These are phyloP conservation scores for Russula lepida DNA, from an alignment of 768 basidiomycete species.

Conservation along the genomic window DNA sequence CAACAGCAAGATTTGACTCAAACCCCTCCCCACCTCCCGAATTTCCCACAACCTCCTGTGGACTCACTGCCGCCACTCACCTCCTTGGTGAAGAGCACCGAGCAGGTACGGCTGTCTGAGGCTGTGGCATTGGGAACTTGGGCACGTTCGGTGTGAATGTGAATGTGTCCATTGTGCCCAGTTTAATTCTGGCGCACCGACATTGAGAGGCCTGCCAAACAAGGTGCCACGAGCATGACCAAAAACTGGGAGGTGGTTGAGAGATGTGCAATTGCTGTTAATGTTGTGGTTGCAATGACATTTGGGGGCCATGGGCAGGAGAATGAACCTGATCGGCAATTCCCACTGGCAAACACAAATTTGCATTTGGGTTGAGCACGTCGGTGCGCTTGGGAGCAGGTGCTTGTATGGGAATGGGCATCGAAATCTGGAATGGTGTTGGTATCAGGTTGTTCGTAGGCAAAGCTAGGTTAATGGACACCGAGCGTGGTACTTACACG, in stretches of 20 bases:
- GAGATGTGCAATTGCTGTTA: not conserved
- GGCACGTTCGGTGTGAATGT: conserved; percentile 71
- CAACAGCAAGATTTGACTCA: too few species aligned
- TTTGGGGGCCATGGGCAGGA: conserved; percentile 25
- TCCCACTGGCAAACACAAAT: conserved; percentile 60
- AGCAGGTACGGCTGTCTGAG: conserved; percentile 24
- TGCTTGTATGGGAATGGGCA: conserved; percentile 13
- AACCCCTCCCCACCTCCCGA: too few species aligned
- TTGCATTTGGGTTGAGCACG: conserved; percentile 68
- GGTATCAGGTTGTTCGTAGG: not conserved
- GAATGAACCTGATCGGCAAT: conserved; percentile 31
- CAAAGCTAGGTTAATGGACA: not conserved
- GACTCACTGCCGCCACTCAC: too few species aligned
- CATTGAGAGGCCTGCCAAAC: conserved; percentile 65
- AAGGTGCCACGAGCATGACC: conserved; percentile 36
- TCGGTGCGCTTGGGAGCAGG: conserved; percentile 22
- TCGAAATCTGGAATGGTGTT: conserved; percentile 14
- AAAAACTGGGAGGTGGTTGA: not conserved
- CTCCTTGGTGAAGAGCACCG: conserved; percentile 34
- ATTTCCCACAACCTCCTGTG: too few species aligned
- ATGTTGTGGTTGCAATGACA: conserved; percentile 29
- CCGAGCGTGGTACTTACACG: not conserved
- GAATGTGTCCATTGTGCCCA: conserved; percentile 59
- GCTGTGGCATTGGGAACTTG: conserved; percentile 38
- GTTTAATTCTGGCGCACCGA: conserved; percentile 77